Conservation (phyloP, 305 asterid genomes). For the Rubia peregrina region DNA sequence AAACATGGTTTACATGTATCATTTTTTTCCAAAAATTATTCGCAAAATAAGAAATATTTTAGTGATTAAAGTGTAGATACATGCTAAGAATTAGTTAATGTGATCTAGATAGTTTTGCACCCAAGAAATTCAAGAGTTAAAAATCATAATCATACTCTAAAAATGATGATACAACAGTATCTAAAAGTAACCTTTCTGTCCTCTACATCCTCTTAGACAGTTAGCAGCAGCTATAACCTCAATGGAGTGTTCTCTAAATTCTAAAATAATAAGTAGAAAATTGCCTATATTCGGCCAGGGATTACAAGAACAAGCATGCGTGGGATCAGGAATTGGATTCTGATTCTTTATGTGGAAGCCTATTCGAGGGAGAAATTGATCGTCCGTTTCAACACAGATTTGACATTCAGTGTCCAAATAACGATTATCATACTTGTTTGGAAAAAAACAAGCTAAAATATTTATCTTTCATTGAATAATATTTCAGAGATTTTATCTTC, state of each 20-base stretch:
- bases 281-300: not conserved
- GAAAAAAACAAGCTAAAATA: too few species aligned
- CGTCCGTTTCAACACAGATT: too few species aligned
- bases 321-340: slow-evolving; percentile 32
- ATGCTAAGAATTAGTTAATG: not conserved
- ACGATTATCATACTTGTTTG: too few species aligned
- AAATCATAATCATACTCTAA: not conserved
- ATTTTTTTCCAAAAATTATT: not conserved
- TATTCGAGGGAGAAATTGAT: too few species aligned
- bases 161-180: not conserved
- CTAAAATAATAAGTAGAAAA: not conserved
- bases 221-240: not conserved
- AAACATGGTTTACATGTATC: not conserved
- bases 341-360: slow-evolving; percentile 17
- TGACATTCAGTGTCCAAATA: too few species aligned
- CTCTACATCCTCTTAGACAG: not conserved
- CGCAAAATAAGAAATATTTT: not conserved
- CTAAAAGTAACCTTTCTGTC: not conserved
- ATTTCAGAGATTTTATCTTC: too few species aligned
- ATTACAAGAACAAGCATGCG: not conserved
- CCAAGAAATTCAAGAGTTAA: not conserved
- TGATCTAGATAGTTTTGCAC: not conserved
- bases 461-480: too few species aligned
- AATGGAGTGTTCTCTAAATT: not conserved
- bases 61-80: slow-evolving; percentile 2